Evolutionary conservation across 495 filamentous ascomycete genomes (phyloP).

Genomic region (Emericellopsis terricola): DNA sequence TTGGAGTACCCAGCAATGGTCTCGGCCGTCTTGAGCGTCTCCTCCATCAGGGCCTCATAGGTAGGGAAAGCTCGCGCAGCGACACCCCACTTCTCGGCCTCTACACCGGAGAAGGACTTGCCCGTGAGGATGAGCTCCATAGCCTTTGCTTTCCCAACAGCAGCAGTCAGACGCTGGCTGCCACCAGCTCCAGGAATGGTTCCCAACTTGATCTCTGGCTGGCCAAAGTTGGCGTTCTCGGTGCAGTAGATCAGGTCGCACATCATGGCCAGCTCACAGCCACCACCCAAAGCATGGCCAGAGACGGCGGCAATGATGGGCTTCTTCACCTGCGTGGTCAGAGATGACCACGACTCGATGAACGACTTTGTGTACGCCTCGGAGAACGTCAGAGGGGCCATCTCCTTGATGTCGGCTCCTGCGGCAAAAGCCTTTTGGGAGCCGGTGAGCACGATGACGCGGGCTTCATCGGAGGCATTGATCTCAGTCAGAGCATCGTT

Average conservation of each 20-base stretch:
- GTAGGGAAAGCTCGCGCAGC: slow-evolving; percentile 68
- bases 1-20: slow-evolving; percentile 66
- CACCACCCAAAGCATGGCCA: slow-evolving; percentile 84
- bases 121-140: slow-evolving; percentile 94
- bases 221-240: slow-evolving; percentile 66
- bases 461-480: slow-evolving; percentile 48
- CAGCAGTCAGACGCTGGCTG: slow-evolving; percentile 70
- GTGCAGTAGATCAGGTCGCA: slow-evolving; percentile 88
- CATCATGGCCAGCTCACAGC: slow-evolving; percentile 97
- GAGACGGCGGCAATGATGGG: slow-evolving; percentile 89
- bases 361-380: slow-evolving; percentile 73
- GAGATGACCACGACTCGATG: slow-evolving; percentile 80
- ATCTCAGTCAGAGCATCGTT: slow-evolving; percentile 62
- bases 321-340: slow-evolving; percentile 66
- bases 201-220: slow-evolving; percentile 91
- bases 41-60: slow-evolving; percentile 66
- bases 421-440: slow-evolving; percentile 81
- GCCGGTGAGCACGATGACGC: slow-evolving; percentile 74
- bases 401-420: slow-evolving; percentile 97
- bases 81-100: slow-evolving; percentile 82
- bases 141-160: slow-evolving; percentile 73
- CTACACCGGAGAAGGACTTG: slow-evolving; percentile 55
- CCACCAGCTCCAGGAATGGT: slow-evolving; percentile 86
- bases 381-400: slow-evolving; percentile 77
- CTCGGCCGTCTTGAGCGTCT: slow-evolving; percentile 63